A percentile compares a stretch with the other conserved stretches of the same genome.
These are phyloP conservation scores for Coemansia sp. DNA, from an alignment of 192 early-diverging fungal genomes.

Conservation along the genomic window DNA sequence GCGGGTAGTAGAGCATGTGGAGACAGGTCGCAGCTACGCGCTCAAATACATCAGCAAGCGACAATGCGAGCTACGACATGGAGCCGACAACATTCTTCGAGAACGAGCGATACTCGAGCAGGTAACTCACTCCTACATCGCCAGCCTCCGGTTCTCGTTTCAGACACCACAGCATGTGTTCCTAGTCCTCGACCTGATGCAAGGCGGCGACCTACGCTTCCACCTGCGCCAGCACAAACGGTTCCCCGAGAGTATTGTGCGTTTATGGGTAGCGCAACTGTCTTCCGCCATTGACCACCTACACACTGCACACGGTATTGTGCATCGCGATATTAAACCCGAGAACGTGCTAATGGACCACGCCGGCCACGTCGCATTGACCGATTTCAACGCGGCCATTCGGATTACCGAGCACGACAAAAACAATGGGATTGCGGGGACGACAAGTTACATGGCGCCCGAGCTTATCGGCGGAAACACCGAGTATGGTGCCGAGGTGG, in stretches of 20 bases:
- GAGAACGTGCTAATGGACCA: slow-evolving; percentile 73
- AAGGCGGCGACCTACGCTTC: slow-evolving; percentile 83
- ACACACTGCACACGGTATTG: slow-evolving; percentile 69
- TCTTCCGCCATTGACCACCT: slow-evolving; percentile 78
- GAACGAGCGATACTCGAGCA: slow-evolving; percentile 81
- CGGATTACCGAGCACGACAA: slow-evolving; percentile 52
- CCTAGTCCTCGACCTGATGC: slow-evolving; percentile 86
- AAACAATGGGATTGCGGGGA: slow-evolving; percentile 10
- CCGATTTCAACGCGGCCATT: slow-evolving; percentile 89
- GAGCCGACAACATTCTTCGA: slow-evolving; percentile 74
- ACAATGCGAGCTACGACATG: slow-evolving; percentile 75
- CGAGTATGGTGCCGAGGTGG: slow-evolving; percentile 76
- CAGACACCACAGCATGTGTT: slow-evolving; percentile 90
- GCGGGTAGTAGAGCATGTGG: slow-evolving; percentile 82
- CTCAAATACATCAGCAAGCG: slow-evolving; percentile 91
- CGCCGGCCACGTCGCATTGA: slow-evolving; percentile 78
- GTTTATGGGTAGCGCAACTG: slow-evolving; percentile 84
- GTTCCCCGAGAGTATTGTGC: slow-evolving; percentile 69
- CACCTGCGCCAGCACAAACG: slow-evolving; percentile 42
- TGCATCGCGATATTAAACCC: slow-evolving; percentile 87
- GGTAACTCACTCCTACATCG: slow-evolving; percentile 74
- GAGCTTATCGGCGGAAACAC: slow-evolving; percentile 54
- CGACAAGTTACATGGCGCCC: slow-evolving; percentile 82
- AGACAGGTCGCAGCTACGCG: slow-evolving; percentile 72
- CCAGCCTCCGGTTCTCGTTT: slow-evolving; percentile 87